Evolutionary conservation across 192 early-diverging fungal genomes (phyloP).

Genomic region (Coemansia guatemalensis): DNA sequence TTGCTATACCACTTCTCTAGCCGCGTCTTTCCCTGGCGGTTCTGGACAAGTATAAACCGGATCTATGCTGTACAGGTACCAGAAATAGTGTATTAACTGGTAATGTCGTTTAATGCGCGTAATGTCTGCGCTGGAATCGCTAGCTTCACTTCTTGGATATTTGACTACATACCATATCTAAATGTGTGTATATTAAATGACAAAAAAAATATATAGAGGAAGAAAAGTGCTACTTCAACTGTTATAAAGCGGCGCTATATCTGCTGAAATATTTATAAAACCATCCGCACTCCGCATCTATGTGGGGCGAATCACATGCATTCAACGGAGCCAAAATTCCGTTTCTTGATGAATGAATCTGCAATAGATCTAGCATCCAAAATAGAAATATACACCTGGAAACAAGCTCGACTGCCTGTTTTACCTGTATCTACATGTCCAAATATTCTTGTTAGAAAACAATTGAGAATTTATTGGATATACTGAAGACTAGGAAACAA

Average conservation of each 20-base stretch:
- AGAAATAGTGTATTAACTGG: background rate
- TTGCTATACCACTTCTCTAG: constrained; percentile 97
- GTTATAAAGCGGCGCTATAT: background rate
- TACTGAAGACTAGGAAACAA: background rate
- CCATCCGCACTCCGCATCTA: background rate
- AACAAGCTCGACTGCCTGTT: background rate
- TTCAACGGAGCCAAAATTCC: background rate
- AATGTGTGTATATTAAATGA: background rate
- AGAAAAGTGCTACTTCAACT: background rate
- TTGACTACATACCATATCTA: background rate
- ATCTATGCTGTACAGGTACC: constrained; percentile 48
- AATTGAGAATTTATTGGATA: background rate
- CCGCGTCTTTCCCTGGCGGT: constrained; percentile 97
- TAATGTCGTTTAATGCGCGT: background rate
- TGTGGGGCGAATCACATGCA: background rate
- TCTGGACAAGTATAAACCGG: constrained; percentile 97
- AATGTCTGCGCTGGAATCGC: background rate
- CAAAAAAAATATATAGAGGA: too few species aligned
- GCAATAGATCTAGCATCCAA: background rate
- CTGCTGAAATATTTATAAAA: background rate
- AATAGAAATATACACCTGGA: background rate
- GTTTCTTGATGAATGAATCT: background rate
- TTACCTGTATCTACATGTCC: background rate
- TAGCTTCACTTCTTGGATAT: background rate
- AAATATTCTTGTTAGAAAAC: too few species aligned